These are phyloP conservation scores for Xylogone sp. DNA, from an alignment of 2,329 filamentous ascomycete species.

Conservation along the genomic window DNA sequence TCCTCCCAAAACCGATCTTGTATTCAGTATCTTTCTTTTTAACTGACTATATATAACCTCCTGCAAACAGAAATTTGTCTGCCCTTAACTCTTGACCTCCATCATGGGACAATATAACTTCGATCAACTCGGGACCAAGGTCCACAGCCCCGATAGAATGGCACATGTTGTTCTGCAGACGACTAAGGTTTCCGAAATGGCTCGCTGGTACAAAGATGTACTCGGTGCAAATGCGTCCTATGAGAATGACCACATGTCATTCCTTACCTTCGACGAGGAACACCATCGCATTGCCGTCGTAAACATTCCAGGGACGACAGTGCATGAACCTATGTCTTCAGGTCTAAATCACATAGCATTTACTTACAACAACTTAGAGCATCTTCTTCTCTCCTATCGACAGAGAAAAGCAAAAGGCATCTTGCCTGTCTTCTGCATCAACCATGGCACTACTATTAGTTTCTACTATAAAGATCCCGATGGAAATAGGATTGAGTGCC, in stretches of 20 bases:
- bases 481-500: constrained; percentile 42
- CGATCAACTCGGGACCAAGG: no score
- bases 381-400: constrained; percentile 32
- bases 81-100: no score
- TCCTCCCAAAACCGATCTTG: no score
- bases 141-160: constrained; percentile 6
- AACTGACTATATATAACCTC: no score
- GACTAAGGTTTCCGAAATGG: constrained; percentile 25
- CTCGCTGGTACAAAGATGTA: constrained; percentile 34
- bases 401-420: constrained; percentile 33
- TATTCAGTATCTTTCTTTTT: no score
- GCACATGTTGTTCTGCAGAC: constrained; percentile 28
- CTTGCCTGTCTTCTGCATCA: constrained; percentile 37
- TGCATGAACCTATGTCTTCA: constrained; percentile 11
- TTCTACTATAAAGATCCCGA: constrained; percentile 48
- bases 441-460: constrained; percentile 43
- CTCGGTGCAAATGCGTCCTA: constrained; percentile 29
- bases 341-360: constrained; percentile 43
- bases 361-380: constrained; percentile 30
- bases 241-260: constrained; percentile 27
- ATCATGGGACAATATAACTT: no score
- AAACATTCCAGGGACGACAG: constrained; percentile 18
- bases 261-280: constrained; percentile 42
- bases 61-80: no score
- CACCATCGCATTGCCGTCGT: constrained; percentile 44